Evolutionary conservation across 345 rosid genomes (phyloP), one percentile per base, ranked within the genome.

Genomic region (Orychophragmus violaceus): DNA sequence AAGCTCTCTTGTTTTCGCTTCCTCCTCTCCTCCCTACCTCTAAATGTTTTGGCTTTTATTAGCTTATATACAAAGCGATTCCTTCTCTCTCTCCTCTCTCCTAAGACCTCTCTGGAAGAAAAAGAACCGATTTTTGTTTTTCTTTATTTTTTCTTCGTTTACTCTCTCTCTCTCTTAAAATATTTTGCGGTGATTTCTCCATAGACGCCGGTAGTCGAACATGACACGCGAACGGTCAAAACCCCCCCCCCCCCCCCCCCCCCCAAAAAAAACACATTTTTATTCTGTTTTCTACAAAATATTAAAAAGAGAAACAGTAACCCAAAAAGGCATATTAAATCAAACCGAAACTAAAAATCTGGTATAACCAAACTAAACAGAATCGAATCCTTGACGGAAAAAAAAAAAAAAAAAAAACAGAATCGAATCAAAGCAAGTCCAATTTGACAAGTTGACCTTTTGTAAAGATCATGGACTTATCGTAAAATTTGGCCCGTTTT

Each of bases 51-150:
- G 65, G 55, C 61, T 62, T 69, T 75, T 63, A 24, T 68, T 63
- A 13, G 70, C 70, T 75, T 75, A 62, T 53, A 68, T 56, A 75
- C 78, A 69, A 75, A 75, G 66, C 78, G 32, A 63, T 62, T 23
- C 64, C 48, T 45, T 63, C 41, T 30, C 14, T 71, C 74, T 39
- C 44, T 69, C 37, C 37, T 36, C 46, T 71, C 69, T 71, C 75
- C 28, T 63, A 33, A 64, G 71, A 72, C 72, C 77, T 53, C 64
- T 67, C 69, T 60, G 69, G 59, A 66, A 61, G 59, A 66, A 61
- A 74, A 67, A 60, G 36, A 67, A 67, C 6, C 68, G 44, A 61
- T 24, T 74, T 41, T 41, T 41, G 13, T 42, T 32, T 18, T 29
- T 18, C 13, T 19, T 63, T 37, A 1, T 58, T 22, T 8, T 11